Conservation (phyloP, 331 rosid species). For the Phaseolus coccineus region DNA sequence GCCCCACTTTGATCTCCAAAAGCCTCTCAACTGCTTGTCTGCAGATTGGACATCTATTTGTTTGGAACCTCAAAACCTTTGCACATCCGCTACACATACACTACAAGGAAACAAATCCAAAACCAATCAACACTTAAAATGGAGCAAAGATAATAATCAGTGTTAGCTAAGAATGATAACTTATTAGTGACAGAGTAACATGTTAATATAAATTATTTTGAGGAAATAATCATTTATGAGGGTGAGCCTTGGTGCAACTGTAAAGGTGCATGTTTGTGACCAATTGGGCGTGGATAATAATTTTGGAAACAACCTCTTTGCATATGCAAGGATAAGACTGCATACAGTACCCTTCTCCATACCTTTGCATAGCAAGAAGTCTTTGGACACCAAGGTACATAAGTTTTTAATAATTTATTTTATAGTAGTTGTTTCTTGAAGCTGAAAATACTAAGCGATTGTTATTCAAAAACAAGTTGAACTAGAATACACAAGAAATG, state of each 20-base stretch:
- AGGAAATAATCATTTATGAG: background rate
- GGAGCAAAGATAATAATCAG: background rate
- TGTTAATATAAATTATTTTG: background rate
- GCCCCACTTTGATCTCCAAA: conserved; percentile 84
- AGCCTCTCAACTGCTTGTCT: conserved; percentile 95
- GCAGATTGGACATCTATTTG: conserved; percentile 94
- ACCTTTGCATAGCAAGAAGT: too few species aligned
- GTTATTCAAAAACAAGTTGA: background rate
- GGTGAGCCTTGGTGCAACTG: too few species aligned
- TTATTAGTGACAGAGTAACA: background rate
- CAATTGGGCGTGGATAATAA: too few species aligned
- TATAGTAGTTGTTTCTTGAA: background rate
- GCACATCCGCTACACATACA: conserved; percentile 97
- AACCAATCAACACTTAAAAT: conserved; percentile 23
- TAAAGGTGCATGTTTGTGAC: too few species aligned
- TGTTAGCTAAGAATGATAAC: background rate
- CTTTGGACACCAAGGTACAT: too few species aligned
- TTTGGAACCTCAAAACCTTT: conserved; percentile 83
- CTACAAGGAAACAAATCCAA: conserved; percentile 52
- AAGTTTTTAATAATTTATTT: background rate
- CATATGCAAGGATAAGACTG: too few species aligned
- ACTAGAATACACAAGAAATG: background rate
- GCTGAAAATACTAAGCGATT: background rate
- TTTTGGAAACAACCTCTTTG: too few species aligned
- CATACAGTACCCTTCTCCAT: too few species aligned